Evolutionary conservation across 805 yeast genomes (phyloP).

Genomic region (Pichia gijzeniarum): DNA sequence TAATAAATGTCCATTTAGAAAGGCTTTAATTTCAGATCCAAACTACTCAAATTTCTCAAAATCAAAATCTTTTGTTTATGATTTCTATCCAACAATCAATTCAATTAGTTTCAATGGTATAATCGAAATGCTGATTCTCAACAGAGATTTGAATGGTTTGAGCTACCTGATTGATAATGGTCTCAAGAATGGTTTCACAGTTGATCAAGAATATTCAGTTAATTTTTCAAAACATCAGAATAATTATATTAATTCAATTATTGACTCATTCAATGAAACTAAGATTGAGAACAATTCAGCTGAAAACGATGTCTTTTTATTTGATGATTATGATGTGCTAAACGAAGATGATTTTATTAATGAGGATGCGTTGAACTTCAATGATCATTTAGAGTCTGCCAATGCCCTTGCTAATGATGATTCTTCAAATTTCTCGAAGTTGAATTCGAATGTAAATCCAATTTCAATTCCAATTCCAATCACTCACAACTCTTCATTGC

Average conservation of each 20-base stretch:
- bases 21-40: constrained; percentile 32
- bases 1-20: constrained; percentile 48
- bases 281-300: background rate
- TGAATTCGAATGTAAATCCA: constrained; percentile 12
- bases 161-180: constrained; percentile 25
- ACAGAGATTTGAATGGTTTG: constrained; percentile 35
- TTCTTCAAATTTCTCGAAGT: background rate
- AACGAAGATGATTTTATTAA: constrained; percentile 6
- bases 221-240: constrained; percentile 17
- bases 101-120: constrained; percentile 35
- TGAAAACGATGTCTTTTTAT: constrained; percentile 14
- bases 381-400: background rate
- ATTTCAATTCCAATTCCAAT: constrained; percentile 12
- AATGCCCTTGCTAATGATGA: constrained; percentile 1
- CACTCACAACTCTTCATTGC: background rate
- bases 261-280: constrained; percentile 5
- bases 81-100: constrained; percentile 43
- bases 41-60: constrained; percentile 40
- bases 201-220: constrained; percentile 39
- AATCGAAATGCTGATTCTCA: constrained; percentile 35
- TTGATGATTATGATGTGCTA: constrained; percentile 11
- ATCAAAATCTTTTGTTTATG: constrained; percentile 38
- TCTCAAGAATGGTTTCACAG: constrained; percentile 34
- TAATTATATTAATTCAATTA: constrained; percentile 10
- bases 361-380: background rate